Evolutionary conservation across 176 grass and related monocot genomes (phyloP), one percentile per base, ranked within the genome.

Genomic region (Elaeis guineensis): DNA sequence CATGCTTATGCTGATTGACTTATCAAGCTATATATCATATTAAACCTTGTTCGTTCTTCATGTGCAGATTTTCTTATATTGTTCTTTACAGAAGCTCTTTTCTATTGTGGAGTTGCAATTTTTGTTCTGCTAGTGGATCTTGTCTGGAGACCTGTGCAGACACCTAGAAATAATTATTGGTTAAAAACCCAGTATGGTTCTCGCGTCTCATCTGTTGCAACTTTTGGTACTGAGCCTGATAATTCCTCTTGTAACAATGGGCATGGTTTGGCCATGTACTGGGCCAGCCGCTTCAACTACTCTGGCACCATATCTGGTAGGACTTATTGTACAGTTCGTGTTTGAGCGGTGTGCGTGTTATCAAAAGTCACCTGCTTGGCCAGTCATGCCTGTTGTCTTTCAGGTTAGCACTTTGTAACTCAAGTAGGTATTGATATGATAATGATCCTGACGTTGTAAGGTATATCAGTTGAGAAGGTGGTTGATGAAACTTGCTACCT

Each of bases 201-300:
- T 54, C 76, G 64, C 18, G 72, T 98, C 70, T 89, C 89, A 62
- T 98, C 93, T 17, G 87, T 92, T 55, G 76, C 69, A 16, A 98
- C 81, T 19, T 19, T 87, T 88, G 78, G 87, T 79, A 63, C 52
- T 92, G 55, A 91, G 79, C 69, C 69, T 98, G 63, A 92, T 92
- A 76, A 85, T 92, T 78, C 87, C 84, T 17, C 93, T 98, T 72
- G 72, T 98, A 61, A 86, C 93, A 65, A 98, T 98, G 93, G 87
- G 87, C 23, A 71, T 98, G 81, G 93, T 98, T n/a, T 98, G 93
- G 87, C 93, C 93, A 19, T 98, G 87, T 87, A 92, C 87, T 50
- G 93, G 93, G 18, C 93, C 93, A 56, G 93, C 93, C 57, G 87
- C 93, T 63, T 92, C 87, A 76, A 87, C 93, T 19, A 91, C 87